Conservation (phyloP, 2,329 filamentous ascomycete genomes). For the Ophiostoma piceae region DNA sequence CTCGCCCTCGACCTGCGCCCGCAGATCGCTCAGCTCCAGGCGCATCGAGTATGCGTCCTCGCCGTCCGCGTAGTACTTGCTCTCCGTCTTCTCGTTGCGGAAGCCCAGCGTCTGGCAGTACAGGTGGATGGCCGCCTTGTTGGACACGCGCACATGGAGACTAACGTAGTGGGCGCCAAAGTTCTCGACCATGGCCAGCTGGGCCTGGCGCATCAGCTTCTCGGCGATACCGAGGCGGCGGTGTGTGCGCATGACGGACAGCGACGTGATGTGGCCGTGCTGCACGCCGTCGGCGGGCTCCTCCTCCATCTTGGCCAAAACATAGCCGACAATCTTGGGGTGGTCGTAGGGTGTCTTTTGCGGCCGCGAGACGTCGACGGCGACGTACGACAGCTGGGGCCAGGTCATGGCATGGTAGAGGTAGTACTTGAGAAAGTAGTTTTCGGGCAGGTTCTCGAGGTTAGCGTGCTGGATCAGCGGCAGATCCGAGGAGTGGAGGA, state of each 20-base stretch:
- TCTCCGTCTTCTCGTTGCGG: constrained; percentile 76
- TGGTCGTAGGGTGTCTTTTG: constrained; percentile 76
- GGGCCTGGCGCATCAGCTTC: constrained; percentile 94
- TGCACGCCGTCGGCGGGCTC: constrained; percentile 84
- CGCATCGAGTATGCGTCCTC: constrained; percentile 95
- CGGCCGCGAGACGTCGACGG: constrained; percentile 81
- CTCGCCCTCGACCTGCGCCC: constrained; percentile 40
- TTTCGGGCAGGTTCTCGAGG: constrained; percentile 97
- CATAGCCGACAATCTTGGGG: constrained; percentile 96
- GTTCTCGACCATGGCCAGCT: constrained; percentile 94
- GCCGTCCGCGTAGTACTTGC: constrained; percentile 94
- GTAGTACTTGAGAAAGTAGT: constrained; percentile 99
- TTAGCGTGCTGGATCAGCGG: constrained; percentile 96
- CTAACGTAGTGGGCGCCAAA: constrained; percentile 90
- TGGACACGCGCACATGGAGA: constrained; percentile 91
- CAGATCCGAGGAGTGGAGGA: constrained; percentile 76
- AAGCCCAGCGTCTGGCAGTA: constrained; percentile 92
- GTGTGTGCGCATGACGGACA: constrained; percentile 96
- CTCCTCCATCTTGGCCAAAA: constrained; percentile 99
- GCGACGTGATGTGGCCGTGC: constrained; percentile 92
- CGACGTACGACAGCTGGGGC: constrained; percentile 95
- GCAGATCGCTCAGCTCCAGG: constrained; percentile 67
- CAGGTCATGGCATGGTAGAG: constrained; percentile 97
- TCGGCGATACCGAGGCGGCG: constrained; percentile 85
- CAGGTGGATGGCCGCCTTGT: constrained; percentile 81